phyloP scores from a whole-genome alignment of 768 basidiomycete species.

The Glaciozyma antarctica region DNA sequence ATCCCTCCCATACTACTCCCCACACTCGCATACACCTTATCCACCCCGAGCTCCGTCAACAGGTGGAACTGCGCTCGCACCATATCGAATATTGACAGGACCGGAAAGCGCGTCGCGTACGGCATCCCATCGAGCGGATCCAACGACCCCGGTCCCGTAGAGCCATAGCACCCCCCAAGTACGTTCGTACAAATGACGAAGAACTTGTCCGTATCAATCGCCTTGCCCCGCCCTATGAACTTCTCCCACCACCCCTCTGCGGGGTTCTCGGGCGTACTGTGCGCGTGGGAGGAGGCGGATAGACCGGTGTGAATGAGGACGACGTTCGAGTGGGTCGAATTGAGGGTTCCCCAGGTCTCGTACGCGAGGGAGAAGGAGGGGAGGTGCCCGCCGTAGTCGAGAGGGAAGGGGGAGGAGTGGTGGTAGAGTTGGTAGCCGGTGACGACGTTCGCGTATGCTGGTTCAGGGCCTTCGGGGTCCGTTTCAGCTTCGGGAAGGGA shows the following conservation, averaged over 20 bases:
- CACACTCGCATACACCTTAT: slow-evolving; percentile 82
- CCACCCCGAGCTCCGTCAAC: slow-evolving; percentile 70
- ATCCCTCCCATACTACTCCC: slow-evolving; percentile 96
- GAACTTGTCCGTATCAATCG: slow-evolving; percentile 84
- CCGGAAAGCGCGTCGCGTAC: slow-evolving; percentile 84
- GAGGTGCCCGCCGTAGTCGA: slow-evolving; percentile 55
- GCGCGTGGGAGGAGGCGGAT: slow-evolving; percentile 90
- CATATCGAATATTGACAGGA: slow-evolving; percentile 94
- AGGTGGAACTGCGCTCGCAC: slow-evolving; percentile 81
- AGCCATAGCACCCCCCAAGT: slow-evolving; percentile 93
- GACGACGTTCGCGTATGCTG: slow-evolving; percentile 30
- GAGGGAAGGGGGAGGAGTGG: slow-evolving; percentile 53
- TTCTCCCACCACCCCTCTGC: slow-evolving; percentile 96
- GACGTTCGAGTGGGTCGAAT: slow-evolving; percentile 65
- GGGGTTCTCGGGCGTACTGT: slow-evolving; percentile 64
- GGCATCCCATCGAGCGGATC: slow-evolving; percentile 54
- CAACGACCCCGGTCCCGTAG: slow-evolving; percentile 82
- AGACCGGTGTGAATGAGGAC: slow-evolving; percentile 94
- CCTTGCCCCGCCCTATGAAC: slow-evolving; percentile 90
- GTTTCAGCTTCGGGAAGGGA: background rate
- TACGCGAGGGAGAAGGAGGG: slow-evolving; percentile 79
- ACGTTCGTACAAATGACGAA: slow-evolving; percentile 95
- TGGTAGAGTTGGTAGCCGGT: slow-evolving; percentile 56
- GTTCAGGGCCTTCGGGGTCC: slow-evolving; percentile 30
- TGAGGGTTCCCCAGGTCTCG: slow-evolving; percentile 94